Evolutionary conservation across 2,329 filamentous ascomycete genomes (phyloP).

Genomic region (Myotisia sp.): DNA sequence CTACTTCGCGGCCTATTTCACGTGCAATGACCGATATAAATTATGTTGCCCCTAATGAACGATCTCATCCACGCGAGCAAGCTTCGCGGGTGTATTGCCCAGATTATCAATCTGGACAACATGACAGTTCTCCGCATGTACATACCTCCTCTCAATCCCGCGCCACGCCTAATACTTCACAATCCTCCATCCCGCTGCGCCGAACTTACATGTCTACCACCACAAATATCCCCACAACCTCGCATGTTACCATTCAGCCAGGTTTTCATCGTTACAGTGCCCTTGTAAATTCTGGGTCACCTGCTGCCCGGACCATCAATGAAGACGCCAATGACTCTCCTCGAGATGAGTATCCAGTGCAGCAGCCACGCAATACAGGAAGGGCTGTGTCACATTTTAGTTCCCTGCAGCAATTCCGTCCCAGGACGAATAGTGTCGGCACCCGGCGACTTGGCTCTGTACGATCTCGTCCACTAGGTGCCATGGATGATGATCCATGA

Average conservation of each 20-base stretch:
- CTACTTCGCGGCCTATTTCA: conserved; percentile 25
- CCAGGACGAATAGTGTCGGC: conserved; percentile 26
- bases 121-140: conserved; percentile 12
- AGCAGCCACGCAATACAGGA: not conserved
- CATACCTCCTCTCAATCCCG: conserved; percentile 17
- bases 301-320: conserved; percentile 13
- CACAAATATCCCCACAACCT: conserved; percentile 23
- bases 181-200: conserved; percentile 25
- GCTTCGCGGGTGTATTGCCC: conserved; percentile 1
- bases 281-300: conserved; percentile 12
- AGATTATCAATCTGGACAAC: conserved; percentile 1
- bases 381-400: conserved; percentile 24
- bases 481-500: too few relatives aligned
- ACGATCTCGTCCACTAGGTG: too few relatives aligned
- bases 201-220: conserved; percentile 22
- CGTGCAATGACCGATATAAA: conserved; percentile 31
- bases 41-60: conserved; percentile 7
- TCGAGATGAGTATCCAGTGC: not conserved
- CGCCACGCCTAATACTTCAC: conserved; percentile 15
- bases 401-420: conserved; percentile 23
- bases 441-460: conserved; percentile 18
- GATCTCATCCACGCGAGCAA: too few relatives aligned
- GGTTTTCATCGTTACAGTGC: conserved; percentile 26
- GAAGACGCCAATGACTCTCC: conserved; percentile 4
- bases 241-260: conserved; percentile 28